A percentile compares a stretch with the other conserved stretches of the same genome.
phyloP scores from a whole-genome alignment of 2,329 filamentous ascomycete species.

The Botrytis hyacinthi region DNA sequence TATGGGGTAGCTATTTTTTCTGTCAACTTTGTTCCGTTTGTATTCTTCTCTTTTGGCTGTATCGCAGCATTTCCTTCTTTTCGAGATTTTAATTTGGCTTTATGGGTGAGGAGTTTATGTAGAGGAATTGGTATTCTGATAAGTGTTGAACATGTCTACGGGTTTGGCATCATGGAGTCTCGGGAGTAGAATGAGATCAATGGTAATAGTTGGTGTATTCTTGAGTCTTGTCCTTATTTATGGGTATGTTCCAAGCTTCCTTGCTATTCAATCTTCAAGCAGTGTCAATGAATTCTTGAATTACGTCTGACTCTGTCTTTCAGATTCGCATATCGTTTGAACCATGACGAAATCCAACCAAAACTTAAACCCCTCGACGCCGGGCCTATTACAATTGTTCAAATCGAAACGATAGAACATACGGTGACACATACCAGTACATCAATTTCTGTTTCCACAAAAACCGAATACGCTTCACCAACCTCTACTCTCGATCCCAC shows the following conservation, averaged over 20 bases:
- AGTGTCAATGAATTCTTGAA: too few species aligned
- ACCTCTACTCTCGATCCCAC: slow-evolving; percentile 32
- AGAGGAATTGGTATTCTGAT: background rate
- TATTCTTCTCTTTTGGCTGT: background rate
- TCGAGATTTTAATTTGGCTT: background rate
- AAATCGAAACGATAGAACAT: background rate
- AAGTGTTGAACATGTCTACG: background rate
- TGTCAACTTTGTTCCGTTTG: background rate
- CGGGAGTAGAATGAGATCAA: background rate
- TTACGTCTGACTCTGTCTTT: background rate
- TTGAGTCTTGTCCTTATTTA: slow-evolving; percentile 8
- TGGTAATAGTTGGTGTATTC: background rate
- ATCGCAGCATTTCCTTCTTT: background rate
- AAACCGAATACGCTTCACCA: slow-evolving; percentile 24
- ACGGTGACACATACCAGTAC: slow-evolving; percentile 3
- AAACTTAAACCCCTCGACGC: background rate
- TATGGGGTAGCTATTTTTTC: background rate
- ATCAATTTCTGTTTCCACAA: background rate
- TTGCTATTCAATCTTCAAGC: too few species aligned
- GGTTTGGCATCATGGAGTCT: background rate
- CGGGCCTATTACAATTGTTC: background rate
- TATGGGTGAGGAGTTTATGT: background rate
- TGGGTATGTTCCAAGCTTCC: background rate
- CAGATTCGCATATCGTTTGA: slow-evolving; percentile 11
- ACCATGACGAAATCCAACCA: background rate